A percentile compares a stretch with the other conserved stretches of the same genome.
Evolutionary conservation across 1,284 basidiomycete genomes (phyloP).

Genomic region (Austroboletus novae-zelandiae): DNA sequence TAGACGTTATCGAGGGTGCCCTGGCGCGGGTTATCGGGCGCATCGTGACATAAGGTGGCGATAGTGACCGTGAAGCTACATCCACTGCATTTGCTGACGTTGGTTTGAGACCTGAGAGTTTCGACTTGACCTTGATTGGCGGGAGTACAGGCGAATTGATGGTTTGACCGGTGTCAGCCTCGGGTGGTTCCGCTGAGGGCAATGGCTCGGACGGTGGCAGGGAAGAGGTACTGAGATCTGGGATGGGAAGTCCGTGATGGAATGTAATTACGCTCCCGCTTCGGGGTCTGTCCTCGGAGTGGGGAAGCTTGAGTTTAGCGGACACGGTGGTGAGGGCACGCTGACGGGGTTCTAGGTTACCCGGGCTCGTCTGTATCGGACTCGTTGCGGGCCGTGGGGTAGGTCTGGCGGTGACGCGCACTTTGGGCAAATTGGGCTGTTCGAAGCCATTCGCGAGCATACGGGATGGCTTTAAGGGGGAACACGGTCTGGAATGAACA

Average conservation of each 20-base stretch:
- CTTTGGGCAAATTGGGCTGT: conserved; percentile 18
- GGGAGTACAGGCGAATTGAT: conserved; percentile 11
- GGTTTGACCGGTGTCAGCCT: conserved; percentile 8
- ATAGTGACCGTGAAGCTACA: conserved; percentile 20
- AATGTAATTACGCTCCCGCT: conserved; percentile 35
- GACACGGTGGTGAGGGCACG: conserved; percentile 35
- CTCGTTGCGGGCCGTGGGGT: conserved; percentile 28
- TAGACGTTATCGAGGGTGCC: conserved; percentile 45
- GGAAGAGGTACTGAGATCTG: conserved; percentile 18
- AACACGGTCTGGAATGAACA: conserved; percentile 35
- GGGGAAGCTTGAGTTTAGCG: conserved; percentile 23
- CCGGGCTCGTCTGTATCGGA: conserved; percentile 6
- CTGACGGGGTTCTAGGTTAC: conserved; percentile 33
- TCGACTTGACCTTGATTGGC: conserved; percentile 52
- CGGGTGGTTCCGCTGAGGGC: conserved; percentile 11
- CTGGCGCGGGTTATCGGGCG: conserved; percentile 37
- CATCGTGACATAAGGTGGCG: conserved; percentile 34
- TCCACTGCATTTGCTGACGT: conserved; percentile 23
- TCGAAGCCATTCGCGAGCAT: conserved; percentile 14
- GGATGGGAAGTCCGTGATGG: conserved; percentile 34
- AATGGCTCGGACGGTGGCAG: conserved; percentile 21
- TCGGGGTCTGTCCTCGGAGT: conserved; percentile 25
- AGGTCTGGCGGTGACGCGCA: conserved; percentile 23
- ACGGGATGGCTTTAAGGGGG: conserved; percentile 41
- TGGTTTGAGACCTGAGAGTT: conserved; percentile 45